Conservation (phyloP, 805 yeast genomes). For the Cyberlindnera sargentensis region DNA sequence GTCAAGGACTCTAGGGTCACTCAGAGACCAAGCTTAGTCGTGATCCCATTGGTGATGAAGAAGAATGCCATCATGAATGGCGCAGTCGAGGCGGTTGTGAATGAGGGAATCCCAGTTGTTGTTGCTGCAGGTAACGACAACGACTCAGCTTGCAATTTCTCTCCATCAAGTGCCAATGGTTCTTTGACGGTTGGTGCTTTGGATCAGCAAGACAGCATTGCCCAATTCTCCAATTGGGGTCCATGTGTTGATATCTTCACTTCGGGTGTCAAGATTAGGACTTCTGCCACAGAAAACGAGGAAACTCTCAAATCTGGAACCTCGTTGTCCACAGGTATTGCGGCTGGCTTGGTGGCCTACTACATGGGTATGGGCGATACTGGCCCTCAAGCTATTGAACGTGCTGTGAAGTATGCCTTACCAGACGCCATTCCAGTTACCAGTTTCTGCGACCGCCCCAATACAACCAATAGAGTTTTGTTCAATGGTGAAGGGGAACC, state of each 20-base stretch:
- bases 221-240: constrained; percentile 37
- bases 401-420: constrained; percentile 39
- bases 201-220: constrained; percentile 63
- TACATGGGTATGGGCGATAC: constrained; percentile 35
- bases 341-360: constrained; percentile 38
- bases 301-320: constrained; percentile 38
- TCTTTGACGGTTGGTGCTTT: constrained; percentile 86
- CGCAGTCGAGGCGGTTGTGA: constrained; percentile 35
- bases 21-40: constrained; percentile 31
- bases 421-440: constrained; percentile 41
- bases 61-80: constrained; percentile 35
- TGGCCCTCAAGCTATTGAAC: constrained; percentile 28
- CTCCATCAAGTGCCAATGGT: constrained; percentile 43
- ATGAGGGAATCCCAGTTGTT: constrained; percentile 38
- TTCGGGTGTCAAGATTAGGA: constrained; percentile 35
- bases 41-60: constrained; percentile 32
- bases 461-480: constrained; percentile 54
- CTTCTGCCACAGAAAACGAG: constrained; percentile 4
- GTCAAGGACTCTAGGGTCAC: constrained; percentile 24
- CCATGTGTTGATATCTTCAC: constrained; percentile 46
- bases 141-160: constrained; percentile 35
- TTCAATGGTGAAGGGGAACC: constrained; percentile 30
- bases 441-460: constrained; percentile 39
- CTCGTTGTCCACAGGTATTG: constrained; percentile 40
- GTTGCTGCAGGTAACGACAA: constrained; percentile 46